A percentile compares a stretch with the other conserved stretches of the same genome.
Conservation (phyloP, 306 rosid genomes). For the Spatholobus suberectus region DNA sequence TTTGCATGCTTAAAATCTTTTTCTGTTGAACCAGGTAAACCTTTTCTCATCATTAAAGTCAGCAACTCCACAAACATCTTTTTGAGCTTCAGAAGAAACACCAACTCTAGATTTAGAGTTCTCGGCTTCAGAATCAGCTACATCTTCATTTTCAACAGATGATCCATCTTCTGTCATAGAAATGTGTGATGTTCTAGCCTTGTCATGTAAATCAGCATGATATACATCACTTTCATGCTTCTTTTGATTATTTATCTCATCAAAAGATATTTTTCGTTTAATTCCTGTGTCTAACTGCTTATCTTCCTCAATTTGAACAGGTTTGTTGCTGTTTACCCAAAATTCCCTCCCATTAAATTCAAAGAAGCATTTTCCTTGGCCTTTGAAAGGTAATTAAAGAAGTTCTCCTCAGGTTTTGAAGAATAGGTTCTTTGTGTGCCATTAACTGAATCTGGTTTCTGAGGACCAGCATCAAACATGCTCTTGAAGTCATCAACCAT, state of each 20-base stretch:
- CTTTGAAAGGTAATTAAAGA: neutral
- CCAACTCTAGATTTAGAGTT: neutral
- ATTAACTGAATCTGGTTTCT: constrained; percentile 57
- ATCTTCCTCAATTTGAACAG: neutral
- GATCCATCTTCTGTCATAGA: neutral
- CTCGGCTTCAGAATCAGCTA: neutral
- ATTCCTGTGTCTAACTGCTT: neutral
- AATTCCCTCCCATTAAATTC: neutral
- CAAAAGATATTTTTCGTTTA: neutral
- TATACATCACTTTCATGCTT: neutral
- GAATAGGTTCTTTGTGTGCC: neutral
- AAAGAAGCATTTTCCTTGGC: constrained; percentile 1
- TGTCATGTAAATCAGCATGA: neutral
- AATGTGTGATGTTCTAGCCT: neutral
- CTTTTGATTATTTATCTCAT: neutral
- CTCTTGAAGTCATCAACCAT: constrained; percentile 68
- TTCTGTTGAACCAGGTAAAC: neutral
- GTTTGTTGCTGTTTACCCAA: neutral
- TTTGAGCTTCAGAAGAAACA: neutral
- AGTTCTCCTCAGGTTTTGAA: neutral
- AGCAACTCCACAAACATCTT: neutral
- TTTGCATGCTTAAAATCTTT: neutral
- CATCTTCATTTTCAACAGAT: neutral
- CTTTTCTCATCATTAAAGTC: neutral
- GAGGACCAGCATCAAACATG: constrained; percentile 62